Evolutionary conservation across 441 rosid species (phyloP), one percentile per base, ranked within the genome.

Genomic region (Isatis lusitanica): DNA sequence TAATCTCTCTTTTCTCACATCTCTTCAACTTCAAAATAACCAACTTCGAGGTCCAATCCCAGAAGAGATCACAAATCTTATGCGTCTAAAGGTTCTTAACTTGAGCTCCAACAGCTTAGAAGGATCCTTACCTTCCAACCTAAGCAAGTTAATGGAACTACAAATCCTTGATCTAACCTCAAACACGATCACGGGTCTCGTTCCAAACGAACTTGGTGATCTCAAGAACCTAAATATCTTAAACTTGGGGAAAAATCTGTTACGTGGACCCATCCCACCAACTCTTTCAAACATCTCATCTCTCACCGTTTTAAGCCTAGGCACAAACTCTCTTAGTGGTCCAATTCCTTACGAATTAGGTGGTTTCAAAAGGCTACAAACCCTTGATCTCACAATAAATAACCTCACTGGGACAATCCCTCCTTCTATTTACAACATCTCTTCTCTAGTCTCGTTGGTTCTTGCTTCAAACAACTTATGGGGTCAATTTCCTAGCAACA

Each of bases 311-410:
- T 65, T 85, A 59, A 64, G 66, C 60, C 63, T 85, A 12, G 83
- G 83, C 24, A 80, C 85, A 40, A 83, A 87, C 71, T 12, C 63
- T 50, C 73, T 80, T 6, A 74, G 55, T 1, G 92, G 87, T 9
- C 13, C 21, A 39, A 77, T 84, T 15, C 87, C 92, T 4, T 15
- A 52, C 40, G 85, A 78, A 1, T 63, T 87, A 47, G 64, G 83
- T 55, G 78, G 62, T 70, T 84, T 85, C 21, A 38, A 21, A 43
- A 81, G 70, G 15, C 65, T 85, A 30, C 50, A 82, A 56, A 44
- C 33, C 12, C 85, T 87, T 56, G 88, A 81, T 74, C 81, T 87
- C 38, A 74, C 79, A 26, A 75, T 87, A 48, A 87, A 87, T 61
- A 68, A 69, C 55, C 75, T 87, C 55, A 42, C 40, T 0, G 86